Evolutionary conservation across 2,329 filamentous ascomycete genomes (phyloP), one percentile per base, ranked within the genome.

Genomic region (Balansia obtecta): DNA sequence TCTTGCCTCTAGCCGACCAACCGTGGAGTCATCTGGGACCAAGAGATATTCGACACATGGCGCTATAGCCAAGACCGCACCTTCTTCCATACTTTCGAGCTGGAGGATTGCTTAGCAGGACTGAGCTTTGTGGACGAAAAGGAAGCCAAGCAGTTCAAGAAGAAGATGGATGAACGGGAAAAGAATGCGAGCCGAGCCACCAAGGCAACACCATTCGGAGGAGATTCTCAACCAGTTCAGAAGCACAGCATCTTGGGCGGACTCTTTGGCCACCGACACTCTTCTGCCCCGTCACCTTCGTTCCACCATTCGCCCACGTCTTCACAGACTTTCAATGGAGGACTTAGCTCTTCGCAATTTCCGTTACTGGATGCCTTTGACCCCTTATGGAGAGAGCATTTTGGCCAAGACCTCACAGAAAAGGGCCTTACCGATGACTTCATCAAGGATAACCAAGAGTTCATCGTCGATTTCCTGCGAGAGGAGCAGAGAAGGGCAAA

Each of bases 21-120:
- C 63, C 80, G 85, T 64, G 90, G 91, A 52, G 89, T 96, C 47
- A 85, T 96, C 61, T 96, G 88, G 88, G 90, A 95, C 62, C 91
- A 97, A 71, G 93, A 98, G 69, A 88, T 98, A 60, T 98, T 95
- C 71, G 91, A 98, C 59, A 83, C 82, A 47, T 97, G 95, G 76
- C 75, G 77, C 55, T 98, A 97, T 74, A 95, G 96, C 69, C 91
- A 96, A 64, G 93, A 98, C 66, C 84, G 93, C 54, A 91, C 88
- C 53, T 98, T 96, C 71, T 98, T 98, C 70, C 90, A 97, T 69
- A 89, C 88, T 6, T 98, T 98, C 65, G 93, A 98, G 71, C 78
- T 95, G 50, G 90, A 97, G 68, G 83, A 94, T 55, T 97, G 89
- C 61, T 72, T 94, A 53, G 93, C 89, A 6, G 93, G 84, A 0